Evolutionary conservation across 139 green algal genomes (phyloP).

Genomic region (Coelastrella sp.): DNA sequence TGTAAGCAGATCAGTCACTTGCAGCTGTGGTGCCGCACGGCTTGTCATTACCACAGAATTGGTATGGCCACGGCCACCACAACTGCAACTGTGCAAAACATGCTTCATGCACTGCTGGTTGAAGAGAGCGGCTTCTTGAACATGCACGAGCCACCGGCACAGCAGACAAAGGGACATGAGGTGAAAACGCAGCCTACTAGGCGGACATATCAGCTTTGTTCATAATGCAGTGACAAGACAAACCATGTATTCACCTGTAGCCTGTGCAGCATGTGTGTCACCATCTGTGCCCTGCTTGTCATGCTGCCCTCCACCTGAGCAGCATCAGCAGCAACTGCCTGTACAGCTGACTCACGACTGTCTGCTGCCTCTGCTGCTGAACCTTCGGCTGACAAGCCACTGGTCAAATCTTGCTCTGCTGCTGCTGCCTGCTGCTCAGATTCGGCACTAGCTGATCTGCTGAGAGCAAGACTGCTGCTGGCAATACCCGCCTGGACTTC

Average conservation of each 20-base stretch:
- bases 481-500: neutral
- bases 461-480: conserved; percentile 1
- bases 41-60: too few species aligned
- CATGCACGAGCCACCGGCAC: too few species aligned
- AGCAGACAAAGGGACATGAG: too few species aligned
- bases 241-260: conserved; percentile 51
- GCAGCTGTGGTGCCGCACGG: too few species aligned
- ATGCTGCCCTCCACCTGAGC: neutral
- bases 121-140: too few species aligned
- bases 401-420: conserved; percentile 17
- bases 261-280: conserved; percentile 63
- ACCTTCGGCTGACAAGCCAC: conserved; percentile 1
- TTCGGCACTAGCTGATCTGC: neutral
- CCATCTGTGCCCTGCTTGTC: conserved; percentile 8
- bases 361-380: conserved; percentile 10
- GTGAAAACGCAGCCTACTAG: too few species aligned
- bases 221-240: too few species aligned
- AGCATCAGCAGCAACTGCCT: conserved; percentile 21
- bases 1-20: too few species aligned
- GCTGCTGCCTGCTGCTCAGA: neutral
- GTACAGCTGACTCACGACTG: neutral
- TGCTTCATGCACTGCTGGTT: too few species aligned
- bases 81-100: too few species aligned
- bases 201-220: too few species aligned
- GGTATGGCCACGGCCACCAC: too few species aligned